Evolutionary conservation across 371 early-diverging fungal species (phyloP).

Genomic region (Actinomortierella wolfii): DNA sequence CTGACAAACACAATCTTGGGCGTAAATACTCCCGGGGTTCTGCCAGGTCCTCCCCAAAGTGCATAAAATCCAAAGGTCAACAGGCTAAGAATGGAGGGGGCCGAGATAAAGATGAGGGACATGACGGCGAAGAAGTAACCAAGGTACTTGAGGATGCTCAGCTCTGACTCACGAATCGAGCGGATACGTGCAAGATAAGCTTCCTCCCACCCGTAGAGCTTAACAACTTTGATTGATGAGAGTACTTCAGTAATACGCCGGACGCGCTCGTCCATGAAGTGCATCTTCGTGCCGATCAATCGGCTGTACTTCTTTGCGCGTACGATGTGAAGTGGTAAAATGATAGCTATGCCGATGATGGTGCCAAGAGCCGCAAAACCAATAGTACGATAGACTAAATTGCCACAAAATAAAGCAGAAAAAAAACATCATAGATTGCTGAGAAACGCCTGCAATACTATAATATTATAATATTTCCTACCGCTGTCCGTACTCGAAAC

Average conservation of each 20-base stretch:
- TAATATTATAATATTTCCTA: no score
- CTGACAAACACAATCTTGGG: conserved; percentile 36
- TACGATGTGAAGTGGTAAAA: conserved; percentile 15
- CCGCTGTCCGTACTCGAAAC: no score
- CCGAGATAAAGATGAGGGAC: conserved; percentile 34
- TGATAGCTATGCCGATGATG: no score
- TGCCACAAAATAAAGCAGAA: no score
- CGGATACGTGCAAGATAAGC: conserved; percentile 33
- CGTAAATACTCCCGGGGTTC: conserved; percentile 32
- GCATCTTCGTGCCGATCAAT: conserved; percentile 12
- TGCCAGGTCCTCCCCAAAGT: conserved; percentile 30
- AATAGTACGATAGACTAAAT: no score
- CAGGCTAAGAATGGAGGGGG: conserved; percentile 36
- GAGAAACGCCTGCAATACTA: no score
- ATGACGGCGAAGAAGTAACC: conserved; percentile 28
- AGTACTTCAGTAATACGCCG: conserved; percentile 15
- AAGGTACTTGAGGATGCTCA: conserved; percentile 15
- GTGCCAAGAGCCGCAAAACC: no score
- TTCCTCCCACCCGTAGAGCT: conserved; percentile 16
- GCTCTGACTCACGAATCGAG: conserved; percentile 13
- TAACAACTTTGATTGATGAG: conserved; percentile 14
- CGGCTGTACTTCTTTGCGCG: conserved; percentile 10
- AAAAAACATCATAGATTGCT: no score
- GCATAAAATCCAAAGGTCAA: conserved; percentile 30
- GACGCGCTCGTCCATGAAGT: conserved; percentile 18